These are phyloP conservation scores for Thalassiosira oceanica DNA, from an alignment of 352 stramenopile genomes.

Conservation along the genomic window DNA sequence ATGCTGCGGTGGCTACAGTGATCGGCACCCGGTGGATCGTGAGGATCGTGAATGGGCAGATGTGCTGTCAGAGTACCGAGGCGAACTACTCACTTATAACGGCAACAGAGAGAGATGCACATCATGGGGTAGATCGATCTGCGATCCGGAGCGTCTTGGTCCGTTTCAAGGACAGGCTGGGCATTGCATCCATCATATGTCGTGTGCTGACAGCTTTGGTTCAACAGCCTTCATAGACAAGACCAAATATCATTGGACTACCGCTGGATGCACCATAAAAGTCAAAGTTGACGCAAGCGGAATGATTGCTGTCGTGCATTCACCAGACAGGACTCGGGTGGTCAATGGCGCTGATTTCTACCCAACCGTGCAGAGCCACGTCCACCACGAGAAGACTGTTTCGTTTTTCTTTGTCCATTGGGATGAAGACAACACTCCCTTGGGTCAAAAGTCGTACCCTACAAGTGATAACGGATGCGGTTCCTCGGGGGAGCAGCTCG, in stretches of 20 bases:
- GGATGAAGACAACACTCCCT: conserved; percentile 20
- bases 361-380: conserved; percentile 24
- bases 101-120: conserved; percentile 2
- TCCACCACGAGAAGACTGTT: conserved; percentile 22
- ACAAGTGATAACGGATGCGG: conserved; percentile 42
- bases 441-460: conserved; percentile 23
- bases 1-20: conserved; percentile 35
- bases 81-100: conserved; percentile 13
- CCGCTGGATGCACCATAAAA: conserved; percentile 27
- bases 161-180: conserved; percentile 6
- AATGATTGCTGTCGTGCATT: conserved; percentile 35
- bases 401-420: conserved; percentile 43
- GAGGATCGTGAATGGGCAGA: conserved; percentile 9
- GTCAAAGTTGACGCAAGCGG: conserved; percentile 51
- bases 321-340: conserved; percentile 4
- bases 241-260: conserved; percentile 41
- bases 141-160: conserved; percentile 21
- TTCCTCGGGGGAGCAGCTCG: conserved; percentile 6
- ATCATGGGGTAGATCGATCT: conserved; percentile 6
- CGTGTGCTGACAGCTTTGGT: conserved; percentile 16
- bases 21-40: neutral
- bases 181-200: conserved; percentile 31
- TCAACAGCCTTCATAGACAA: neutral
- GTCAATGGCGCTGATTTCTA: neutral
- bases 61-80: conserved; percentile 31